Evolutionary conservation across 495 filamentous ascomycete species (phyloP), one percentile per base, ranked within the genome.

Genomic region (Cudoniella acicularis): DNA sequence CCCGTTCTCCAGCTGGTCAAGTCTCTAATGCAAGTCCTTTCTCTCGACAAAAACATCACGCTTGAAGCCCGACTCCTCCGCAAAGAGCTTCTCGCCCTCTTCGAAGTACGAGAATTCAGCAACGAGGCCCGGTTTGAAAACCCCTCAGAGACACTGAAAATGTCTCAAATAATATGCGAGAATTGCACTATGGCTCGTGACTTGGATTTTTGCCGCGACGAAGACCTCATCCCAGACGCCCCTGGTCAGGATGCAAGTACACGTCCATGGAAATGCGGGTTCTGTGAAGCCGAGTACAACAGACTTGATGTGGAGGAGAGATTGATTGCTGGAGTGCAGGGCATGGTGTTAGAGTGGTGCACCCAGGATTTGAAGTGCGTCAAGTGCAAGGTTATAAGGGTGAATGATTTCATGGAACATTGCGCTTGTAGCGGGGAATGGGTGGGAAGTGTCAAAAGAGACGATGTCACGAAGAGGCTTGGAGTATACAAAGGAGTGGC

Each of bases 371-470:
- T 98, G 47, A 91, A 91, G 69, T 98, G 94, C 61, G 77, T 68
- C 26, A 83, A 85, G 66, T 91, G 88, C 68, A 73, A 75, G 6
- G 73, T 76, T 48, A 62, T 90, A 30, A 79, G 91, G 71, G 79
- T 88, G 42, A 97, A 94, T 74, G 94, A 96, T 65, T 95, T 98
- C 68, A 88, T 92, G 86, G 94, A 98, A 72, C 93, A 98, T 73
- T 98, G 94, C 70, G 87, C 86, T 23, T 98, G 94, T 75, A 87
- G 88, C 50, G 93, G 95, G 6, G 78, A 74, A 45, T 98, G 94
- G 94, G 79, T 74, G 16, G 82, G 82, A 59, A 91, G 83, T 23
- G 73, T 92, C 54, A 79, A 87, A 67, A 79, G 80, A 64, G 84
- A 82, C n/a, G 89, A 88, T 40, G 76, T 92, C 21, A 64, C 83